A percentile compares a stretch with the other conserved stretches of the same genome.
Evolutionary conservation across 331 rosid genomes (phyloP).

Genomic region (Cydonia oblonga): DNA sequence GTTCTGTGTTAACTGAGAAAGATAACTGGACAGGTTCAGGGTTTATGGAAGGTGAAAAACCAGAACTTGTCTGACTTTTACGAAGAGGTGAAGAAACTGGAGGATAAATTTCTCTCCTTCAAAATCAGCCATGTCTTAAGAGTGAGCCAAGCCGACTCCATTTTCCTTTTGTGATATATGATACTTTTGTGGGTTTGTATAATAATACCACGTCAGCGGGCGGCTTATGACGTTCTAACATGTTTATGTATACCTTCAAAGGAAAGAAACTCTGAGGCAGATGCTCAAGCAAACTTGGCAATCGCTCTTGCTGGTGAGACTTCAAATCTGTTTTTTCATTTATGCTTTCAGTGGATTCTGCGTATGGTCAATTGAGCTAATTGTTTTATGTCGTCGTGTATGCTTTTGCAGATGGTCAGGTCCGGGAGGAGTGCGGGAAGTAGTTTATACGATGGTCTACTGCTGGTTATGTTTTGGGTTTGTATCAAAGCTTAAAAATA

Average conservation of each 20-base stretch:
- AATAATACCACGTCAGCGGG: neutral
- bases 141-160: slow-evolving; percentile 40
- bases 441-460: neutral
- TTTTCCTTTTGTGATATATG: neutral
- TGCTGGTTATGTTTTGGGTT: neutral
- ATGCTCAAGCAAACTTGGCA: slow-evolving; percentile 84
- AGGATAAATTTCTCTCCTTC: slow-evolving; percentile 61
- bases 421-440: slow-evolving; percentile 30
- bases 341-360: neutral
- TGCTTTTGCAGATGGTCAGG: slow-evolving; percentile 27
- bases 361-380: neutral
- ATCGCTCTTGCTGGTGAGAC: slow-evolving; percentile 55
- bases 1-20: neutral
- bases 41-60: slow-evolving; percentile 68
- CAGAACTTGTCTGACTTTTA: slow-evolving; percentile 41
- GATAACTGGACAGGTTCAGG: slow-evolving; percentile 53
- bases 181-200: slow-evolving; percentile 3
- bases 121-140: slow-evolving; percentile 73
- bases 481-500: neutral
- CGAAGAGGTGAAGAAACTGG: slow-evolving; percentile 60
- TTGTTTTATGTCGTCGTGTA: neutral
- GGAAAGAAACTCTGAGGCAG: slow-evolving; percentile 71
- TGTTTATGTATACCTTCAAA: slow-evolving; percentile 22
- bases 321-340: neutral
- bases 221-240: slow-evolving; percentile 7